Evolutionary conservation across 148 eudicot genomes (phyloP).

Genomic region (Chenopodium formosanum): DNA sequence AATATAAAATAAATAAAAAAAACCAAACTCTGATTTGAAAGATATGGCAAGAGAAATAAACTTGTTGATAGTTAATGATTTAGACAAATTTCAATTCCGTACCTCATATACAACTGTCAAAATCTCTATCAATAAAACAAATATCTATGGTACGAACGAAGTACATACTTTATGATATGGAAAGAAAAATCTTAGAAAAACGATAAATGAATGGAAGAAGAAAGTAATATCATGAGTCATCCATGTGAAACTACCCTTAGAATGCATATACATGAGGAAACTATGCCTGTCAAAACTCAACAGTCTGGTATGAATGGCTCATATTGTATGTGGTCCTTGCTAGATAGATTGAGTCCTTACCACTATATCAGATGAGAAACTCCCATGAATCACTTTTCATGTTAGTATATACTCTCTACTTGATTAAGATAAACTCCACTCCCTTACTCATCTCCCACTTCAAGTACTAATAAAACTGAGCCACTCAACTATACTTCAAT

Average conservation of each 20-base stretch:
- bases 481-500: too few species aligned
- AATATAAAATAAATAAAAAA: too few species aligned
- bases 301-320: not conserved
- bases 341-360: not conserved
- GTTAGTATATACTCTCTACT: not conserved
- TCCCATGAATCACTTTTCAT: not conserved
- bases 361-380: not conserved
- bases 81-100: too few species aligned
- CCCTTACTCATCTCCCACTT: conserved; percentile 11
- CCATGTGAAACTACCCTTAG: not conserved
- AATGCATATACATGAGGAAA: not conserved
- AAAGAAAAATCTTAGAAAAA: not conserved
- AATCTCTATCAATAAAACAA: not conserved
- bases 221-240: not conserved
- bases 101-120: too few species aligned
- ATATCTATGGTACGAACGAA: too few species aligned
- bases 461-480: not conserved
- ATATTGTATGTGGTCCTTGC: not conserved
- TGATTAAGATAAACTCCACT: not conserved
- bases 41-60: not conserved
- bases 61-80: not conserved
- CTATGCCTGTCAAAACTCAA: conserved; percentile 1
- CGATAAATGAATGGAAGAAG: not conserved
- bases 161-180: not conserved
- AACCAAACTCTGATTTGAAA: too few species aligned